Conservation (phyloP, 1,284 basidiomycete species). For the Rhodotorula sp. region DNA sequence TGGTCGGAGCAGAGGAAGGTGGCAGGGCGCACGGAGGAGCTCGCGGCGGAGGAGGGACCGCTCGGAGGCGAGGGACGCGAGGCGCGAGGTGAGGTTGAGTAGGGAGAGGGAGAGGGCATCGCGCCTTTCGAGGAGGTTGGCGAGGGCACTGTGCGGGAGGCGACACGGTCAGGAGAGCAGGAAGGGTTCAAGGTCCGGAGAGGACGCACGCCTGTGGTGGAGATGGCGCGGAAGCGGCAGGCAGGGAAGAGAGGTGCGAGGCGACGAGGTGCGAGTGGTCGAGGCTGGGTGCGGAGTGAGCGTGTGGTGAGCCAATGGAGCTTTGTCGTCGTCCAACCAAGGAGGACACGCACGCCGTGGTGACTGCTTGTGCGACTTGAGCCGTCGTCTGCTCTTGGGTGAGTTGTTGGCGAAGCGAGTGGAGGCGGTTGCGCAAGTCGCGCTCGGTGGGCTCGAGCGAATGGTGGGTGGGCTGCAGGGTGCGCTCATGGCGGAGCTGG, state of each 20-base stretch:
- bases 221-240: background rate
- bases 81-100: background rate
- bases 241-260: background rate
- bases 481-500: background rate
- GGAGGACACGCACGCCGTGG: background rate
- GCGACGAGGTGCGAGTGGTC: conserved; percentile 9
- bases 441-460: background rate
- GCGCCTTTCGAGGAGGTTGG: background rate
- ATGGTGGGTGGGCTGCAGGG: too few species aligned
- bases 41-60: background rate
- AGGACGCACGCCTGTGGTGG: background rate
- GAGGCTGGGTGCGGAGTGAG: conserved; percentile 2
- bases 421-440: background rate
- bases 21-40: background rate
- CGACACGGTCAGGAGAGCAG: background rate
- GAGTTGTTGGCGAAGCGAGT: background rate
- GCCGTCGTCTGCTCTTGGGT: background rate
- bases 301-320: background rate
- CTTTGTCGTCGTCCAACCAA: background rate
- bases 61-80: background rate
- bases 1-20: too few species aligned
- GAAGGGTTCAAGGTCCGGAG: background rate
- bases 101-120: background rate
- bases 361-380: background rate
- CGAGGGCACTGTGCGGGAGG: background rate